Base-by-base conservation (phyloP, 2,329 filamentous ascomycete genomes). In the Talaromyces atroroseus region DNA sequence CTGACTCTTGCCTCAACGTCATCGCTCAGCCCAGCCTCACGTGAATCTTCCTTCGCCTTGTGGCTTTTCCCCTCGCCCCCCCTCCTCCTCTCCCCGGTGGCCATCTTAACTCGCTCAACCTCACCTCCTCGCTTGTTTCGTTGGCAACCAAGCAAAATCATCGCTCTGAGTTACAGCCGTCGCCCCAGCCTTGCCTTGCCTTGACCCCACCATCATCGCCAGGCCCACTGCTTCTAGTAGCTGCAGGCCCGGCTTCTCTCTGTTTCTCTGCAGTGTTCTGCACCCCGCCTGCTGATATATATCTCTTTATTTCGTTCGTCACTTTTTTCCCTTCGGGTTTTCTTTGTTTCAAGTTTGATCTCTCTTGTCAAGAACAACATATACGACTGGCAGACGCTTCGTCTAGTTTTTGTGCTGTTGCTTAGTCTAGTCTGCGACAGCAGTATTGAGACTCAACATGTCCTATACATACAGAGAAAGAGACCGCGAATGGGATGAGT, bases 401-500 rank as follows among this genome's bases (percentile, higher is more conserved):
- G 7, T 18, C 18, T 23, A 20, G 4, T 18, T 11, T 20, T 1
- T 21, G 40, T 10, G 10, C 40, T 21, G 40, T 16, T 40, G 12
- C 11, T n/a, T 8, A 16, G 32, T 16, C 14, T 16, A 16, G 16
- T 44, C 20, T 2, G 18, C n/a, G 40, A 44, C 11, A 21, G 18
- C 18, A 2, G 11, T n/a, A 20, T 36, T 26, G 14, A 4, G 38
- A n/a, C 20, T 26, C 36, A 42, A 56, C 46, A 72, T 72, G 67
- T 72, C 71, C 54, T 71, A 72, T 62, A 60, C 65, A 21, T 71
- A 74, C 63, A 67, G 70, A 67, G 72, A 75, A 53, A 65, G 69
- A 45, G 69, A 75, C 36, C 70, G 70, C 24, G 69, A 73, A 52
- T 76, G 71, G 65, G 74, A 77, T 58, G 74, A 76, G 52, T 62